Percentiles rank a stretch among this genome's conserved stretches.
phyloP scores from a whole-genome alignment of 2,329 filamentous ascomycete genomes.

The Catunica adiposa region DNA sequence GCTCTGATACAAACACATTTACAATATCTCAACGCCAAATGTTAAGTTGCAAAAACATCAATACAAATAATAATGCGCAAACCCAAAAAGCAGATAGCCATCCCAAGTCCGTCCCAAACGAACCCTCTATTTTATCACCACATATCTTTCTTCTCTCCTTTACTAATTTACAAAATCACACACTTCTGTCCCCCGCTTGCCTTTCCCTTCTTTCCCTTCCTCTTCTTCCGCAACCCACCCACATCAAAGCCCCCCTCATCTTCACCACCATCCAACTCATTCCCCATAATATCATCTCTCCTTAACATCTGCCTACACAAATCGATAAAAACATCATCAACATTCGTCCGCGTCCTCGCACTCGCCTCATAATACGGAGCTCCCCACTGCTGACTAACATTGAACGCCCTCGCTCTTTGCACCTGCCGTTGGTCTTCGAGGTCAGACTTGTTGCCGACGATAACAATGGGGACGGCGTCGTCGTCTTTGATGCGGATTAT shows the following conservation, averaged over 20 bases:
- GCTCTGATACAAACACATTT: no score
- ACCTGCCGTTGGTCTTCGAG: slow-evolving; percentile 73
- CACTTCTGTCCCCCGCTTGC: slow-evolving; percentile 18
- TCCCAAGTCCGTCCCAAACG: neutral
- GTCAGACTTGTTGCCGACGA: slow-evolving; percentile 85
- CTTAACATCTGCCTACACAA: slow-evolving; percentile 70
- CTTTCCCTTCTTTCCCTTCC: slow-evolving; percentile 19
- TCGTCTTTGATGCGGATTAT: slow-evolving; percentile 86
- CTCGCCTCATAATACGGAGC: slow-evolving; percentile 86
- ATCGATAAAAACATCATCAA: slow-evolving; percentile 78
- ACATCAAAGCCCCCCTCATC: slow-evolving; percentile 29
- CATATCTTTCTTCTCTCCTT: neutral
- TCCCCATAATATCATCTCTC: slow-evolving; percentile 41
- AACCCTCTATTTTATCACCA: neutral
- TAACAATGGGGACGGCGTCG: slow-evolving; percentile 69
- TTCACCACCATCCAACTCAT: slow-evolving; percentile 20
- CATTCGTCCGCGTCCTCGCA: slow-evolving; percentile 66
- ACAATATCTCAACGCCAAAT: no score
- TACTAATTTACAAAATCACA: slow-evolving; percentile 15
- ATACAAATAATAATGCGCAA: neutral
- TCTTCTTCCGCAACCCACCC: slow-evolving; percentile 21
- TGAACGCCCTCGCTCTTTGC: slow-evolving; percentile 61
- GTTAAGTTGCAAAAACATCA: neutral
- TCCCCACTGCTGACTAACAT: slow-evolving; percentile 73
- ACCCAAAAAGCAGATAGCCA: neutral